These are phyloP conservation scores for Fimicolochytrium jonesii DNA, from an alignment of 192 early-diverging fungal genomes.

Conservation along the genomic window DNA sequence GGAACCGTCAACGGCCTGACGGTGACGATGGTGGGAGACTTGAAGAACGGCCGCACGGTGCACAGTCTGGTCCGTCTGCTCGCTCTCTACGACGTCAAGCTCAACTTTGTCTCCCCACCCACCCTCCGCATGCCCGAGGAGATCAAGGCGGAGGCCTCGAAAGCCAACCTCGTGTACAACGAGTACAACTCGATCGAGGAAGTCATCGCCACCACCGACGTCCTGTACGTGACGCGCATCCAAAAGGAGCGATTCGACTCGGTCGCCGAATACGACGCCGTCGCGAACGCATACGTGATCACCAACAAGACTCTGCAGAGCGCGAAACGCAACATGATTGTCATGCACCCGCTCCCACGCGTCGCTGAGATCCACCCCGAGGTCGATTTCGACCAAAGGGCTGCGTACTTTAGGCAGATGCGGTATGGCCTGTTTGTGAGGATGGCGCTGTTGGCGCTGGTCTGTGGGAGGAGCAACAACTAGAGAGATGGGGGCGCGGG, in stretches of 20 bases:
- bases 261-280: constrained; percentile 73
- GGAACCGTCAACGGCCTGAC: constrained; percentile 95
- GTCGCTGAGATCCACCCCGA: constrained; percentile 94
- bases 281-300: constrained; percentile 75
- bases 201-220: constrained; percentile 84
- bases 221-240: constrained; percentile 94
- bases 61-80: constrained; percentile 91
- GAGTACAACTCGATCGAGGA: constrained; percentile 70
- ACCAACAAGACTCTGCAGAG: constrained; percentile 80
- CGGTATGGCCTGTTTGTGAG: constrained; percentile 94
- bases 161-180: constrained; percentile 50
- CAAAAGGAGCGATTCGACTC: constrained; percentile 91
- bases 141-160: constrained; percentile 47
- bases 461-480: constrained; percentile 43
- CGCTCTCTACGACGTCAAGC: constrained; percentile 84
- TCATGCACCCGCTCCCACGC: constrained; percentile 97
- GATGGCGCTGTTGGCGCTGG: constrained; percentile 93
- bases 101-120: constrained; percentile 87
- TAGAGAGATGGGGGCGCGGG: no score
- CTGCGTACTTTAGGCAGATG: constrained; percentile 99
- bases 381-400: constrained; percentile 96
- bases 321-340: constrained; percentile 94
- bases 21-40: constrained; percentile 92
- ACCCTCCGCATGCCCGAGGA: constrained; percentile 84
- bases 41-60: constrained; percentile 97